These are phyloP conservation scores for Clavaria fumosa DNA, from an alignment of 768 basidiomycete genomes.

Conservation along the genomic window DNA sequence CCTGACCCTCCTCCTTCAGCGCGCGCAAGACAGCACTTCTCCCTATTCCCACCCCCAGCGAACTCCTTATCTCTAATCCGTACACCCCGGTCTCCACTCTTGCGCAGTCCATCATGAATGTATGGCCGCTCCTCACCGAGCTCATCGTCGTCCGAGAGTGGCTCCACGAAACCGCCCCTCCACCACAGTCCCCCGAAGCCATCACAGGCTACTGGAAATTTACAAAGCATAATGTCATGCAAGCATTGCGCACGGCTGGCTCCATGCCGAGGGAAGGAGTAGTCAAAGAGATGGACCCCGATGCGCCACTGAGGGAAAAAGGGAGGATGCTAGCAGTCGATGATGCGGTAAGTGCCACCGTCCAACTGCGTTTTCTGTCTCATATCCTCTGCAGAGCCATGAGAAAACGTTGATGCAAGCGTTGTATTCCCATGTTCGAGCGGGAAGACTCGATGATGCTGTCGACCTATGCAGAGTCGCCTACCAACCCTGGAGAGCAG, in stretches of 20 bases:
- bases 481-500: constrained; percentile 86
- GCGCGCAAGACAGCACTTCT: constrained; percentile 50
- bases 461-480: constrained; percentile 67
- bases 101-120: constrained; percentile 55
- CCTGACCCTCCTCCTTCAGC: constrained; percentile 19
- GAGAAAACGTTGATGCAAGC: constrained; percentile 67
- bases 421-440: constrained; percentile 68
- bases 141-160: constrained; percentile 78
- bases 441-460: constrained; percentile 76
- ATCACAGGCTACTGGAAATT: constrained; percentile 76
- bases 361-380: neutral
- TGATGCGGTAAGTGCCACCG: constrained; percentile 44
- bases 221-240: constrained; percentile 61
- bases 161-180: constrained; percentile 63
- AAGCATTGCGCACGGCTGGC: constrained; percentile 40
- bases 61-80: constrained; percentile 53
- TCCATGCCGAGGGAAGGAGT: constrained; percentile 30
- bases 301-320: constrained; percentile 48
- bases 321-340: constrained; percentile 51
- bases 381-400: constrained; percentile 37
- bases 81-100: constrained; percentile 70
- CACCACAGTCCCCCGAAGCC: constrained; percentile 49
- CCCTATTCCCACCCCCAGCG: constrained; percentile 31
- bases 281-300: constrained; percentile 66
- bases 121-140: constrained; percentile 54